Evolutionary conservation across 768 basidiomycete species (phyloP).

Genomic region (Leccinum broughii): DNA sequence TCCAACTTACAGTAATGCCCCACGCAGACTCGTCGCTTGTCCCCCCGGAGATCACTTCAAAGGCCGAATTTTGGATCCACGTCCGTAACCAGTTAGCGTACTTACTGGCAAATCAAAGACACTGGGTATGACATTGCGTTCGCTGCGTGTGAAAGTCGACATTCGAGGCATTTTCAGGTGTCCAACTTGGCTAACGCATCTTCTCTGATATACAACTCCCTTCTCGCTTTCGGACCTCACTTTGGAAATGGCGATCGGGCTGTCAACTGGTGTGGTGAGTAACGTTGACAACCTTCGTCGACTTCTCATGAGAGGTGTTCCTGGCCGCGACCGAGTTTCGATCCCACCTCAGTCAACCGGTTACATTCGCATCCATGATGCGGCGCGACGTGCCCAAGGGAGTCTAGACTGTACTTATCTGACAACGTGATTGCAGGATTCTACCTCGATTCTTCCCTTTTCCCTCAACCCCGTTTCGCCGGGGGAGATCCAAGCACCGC

Average conservation of each 20-base stretch:
- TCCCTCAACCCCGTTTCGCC: slow-evolving; percentile 46
- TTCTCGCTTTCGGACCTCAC: slow-evolving; percentile 62
- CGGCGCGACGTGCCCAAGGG: background rate
- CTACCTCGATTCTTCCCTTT: slow-evolving; percentile 70
- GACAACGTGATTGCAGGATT: slow-evolving; percentile 60
- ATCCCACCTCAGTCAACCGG: background rate
- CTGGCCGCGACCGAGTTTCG: background rate
- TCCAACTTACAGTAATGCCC: slow-evolving; percentile 53
- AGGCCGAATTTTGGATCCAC: slow-evolving; percentile 79
- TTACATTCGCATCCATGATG: background rate
- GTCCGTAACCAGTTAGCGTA: slow-evolving; percentile 60
- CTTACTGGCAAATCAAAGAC: slow-evolving; percentile 65
- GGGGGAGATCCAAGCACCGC: slow-evolving; percentile 14
- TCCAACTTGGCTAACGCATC: slow-evolving; percentile 87
- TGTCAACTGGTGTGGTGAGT: slow-evolving; percentile 94
- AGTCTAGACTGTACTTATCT: slow-evolving; percentile 8
- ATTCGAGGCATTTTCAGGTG: slow-evolving; percentile 45
- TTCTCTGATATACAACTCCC: slow-evolving; percentile 75
- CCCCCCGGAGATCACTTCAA: slow-evolving; percentile 68
- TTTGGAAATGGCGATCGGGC: slow-evolving; percentile 65
- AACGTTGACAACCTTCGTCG: background rate
- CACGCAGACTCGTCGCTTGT: slow-evolving; percentile 81
- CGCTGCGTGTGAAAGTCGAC: slow-evolving; percentile 5
- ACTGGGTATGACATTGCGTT: slow-evolving; percentile 62
- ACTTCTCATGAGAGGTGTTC: background rate